phyloP scores from a whole-genome alignment of 306 rosid genomes.

The Trifolium fragiferum region DNA sequence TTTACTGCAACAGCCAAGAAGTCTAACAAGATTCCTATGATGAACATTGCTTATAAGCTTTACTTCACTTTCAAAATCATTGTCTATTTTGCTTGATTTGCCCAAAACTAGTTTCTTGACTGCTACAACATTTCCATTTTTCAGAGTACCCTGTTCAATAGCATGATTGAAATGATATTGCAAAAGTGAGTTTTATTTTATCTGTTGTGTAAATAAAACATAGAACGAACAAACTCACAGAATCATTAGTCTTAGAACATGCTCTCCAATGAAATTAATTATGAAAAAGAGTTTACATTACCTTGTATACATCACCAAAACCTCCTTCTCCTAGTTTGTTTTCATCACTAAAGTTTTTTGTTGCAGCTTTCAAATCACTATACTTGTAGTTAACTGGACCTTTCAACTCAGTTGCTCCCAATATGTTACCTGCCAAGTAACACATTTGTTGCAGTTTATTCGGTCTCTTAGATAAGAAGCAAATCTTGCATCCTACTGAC shows the following conservation, averaged over 20 bases:
- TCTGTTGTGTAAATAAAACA: not conserved
- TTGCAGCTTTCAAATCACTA: conserved; percentile 62
- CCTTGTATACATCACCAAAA: conserved; percentile 75
- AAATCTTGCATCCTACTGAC: too few species aligned
- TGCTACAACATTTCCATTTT: conserved; percentile 68
- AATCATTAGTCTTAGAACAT: conserved; percentile 5
- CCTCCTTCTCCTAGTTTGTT: conserved; percentile 78
- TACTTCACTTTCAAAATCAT: conserved; percentile 67
- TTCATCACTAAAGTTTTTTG: conserved; percentile 55
- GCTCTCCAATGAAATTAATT: not conserved
- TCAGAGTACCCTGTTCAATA: conserved; percentile 60
- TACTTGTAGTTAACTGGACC: conserved; percentile 63
- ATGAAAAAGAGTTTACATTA: conserved; percentile 17
- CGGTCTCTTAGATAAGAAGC: too few species aligned
- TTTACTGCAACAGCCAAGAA: conserved; percentile 70
- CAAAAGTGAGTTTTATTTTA: not conserved
- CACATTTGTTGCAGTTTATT: not conserved
- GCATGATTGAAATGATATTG: not conserved
- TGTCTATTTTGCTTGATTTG: conserved; percentile 52
- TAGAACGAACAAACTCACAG: not conserved
- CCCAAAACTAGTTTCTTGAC: conserved; percentile 61
- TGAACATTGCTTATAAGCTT: conserved; percentile 73
- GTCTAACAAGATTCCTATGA: conserved; percentile 68
- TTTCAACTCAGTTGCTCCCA: conserved; percentile 73
- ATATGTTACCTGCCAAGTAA: conserved; percentile 53